Evolutionary conservation across 345 rosid species (phyloP), one percentile per base, ranked within the genome.

Genomic region (Salix purpurea): DNA sequence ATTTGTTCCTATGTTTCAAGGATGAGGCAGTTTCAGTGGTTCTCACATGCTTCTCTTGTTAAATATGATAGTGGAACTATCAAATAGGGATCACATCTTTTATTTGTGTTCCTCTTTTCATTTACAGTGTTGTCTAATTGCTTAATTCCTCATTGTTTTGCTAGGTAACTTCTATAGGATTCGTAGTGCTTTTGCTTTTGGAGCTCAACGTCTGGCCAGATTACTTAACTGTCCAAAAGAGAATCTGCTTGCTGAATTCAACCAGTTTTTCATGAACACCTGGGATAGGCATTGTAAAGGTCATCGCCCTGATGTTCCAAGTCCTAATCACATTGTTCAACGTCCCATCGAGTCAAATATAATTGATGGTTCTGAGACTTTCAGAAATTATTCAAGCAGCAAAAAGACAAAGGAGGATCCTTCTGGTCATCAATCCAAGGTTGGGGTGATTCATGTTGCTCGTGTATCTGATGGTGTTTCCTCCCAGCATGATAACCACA

Each of bases 221-320:
- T 65, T 83, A 64, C 78, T 83, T 52, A 61, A 79, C 46, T 83
- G 78, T 39, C 78, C 80, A 36, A 65, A 54, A 76, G 83, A 76
- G 48, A 32, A 79, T 56, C 44, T 79, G 28, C 46, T 24, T 69
- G 13, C 21, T 73, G 85, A 83, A 65, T 32, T 78, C n/a, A 74
- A 79, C 67, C 75, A 46, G 56, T 76, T 83, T 71, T 83, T 83
- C 74, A n/a, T 34, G 66, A 76, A 79, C 34, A 73, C 83, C 15
- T 79, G 76, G 85, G 67, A 76, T 10, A 73, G 76, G 72, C 73
- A 65, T 76, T 73, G 80, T 39, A 76, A 50, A 23, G 73, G 83
- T 32, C 40, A 64, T 69, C 76, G 76, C n/a, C 78, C 73, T 23
- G 83, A 83, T 73, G 97, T 94, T 52, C 94, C 93, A 40, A 88